Evolutionary conservation across 768 basidiomycete genomes (phyloP).

Genomic region (Tricholoma furcatifolium): DNA sequence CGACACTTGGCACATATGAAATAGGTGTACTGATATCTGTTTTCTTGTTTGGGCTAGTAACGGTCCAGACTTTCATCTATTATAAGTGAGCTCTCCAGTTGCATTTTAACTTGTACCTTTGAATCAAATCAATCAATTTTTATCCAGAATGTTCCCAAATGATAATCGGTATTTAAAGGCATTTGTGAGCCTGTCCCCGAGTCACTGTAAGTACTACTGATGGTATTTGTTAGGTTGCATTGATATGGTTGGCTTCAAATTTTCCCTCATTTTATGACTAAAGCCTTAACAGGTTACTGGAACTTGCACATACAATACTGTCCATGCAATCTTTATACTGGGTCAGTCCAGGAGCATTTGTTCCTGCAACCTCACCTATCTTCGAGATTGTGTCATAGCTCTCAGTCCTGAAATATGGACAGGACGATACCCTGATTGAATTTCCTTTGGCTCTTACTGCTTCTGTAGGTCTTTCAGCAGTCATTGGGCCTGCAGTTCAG

Average conservation of each 20-base stretch:
- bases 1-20: constrained; percentile 12
- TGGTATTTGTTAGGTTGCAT: constrained; percentile 3
- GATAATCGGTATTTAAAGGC: constrained; percentile 3
- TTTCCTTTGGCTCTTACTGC: background rate
- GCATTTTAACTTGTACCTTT: background rate
- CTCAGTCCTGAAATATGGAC: constrained; percentile 7
- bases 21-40: constrained; percentile 9
- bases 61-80: constrained; percentile 12
- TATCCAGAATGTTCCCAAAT: constrained; percentile 7
- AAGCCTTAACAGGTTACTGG: constrained; percentile 1
- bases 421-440: background rate
- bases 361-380: background rate
- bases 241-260: constrained; percentile 1
- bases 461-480: background rate
- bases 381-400: constrained; percentile 6
- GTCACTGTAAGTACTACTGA: background rate
- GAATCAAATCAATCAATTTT: background rate
- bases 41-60: constrained; percentile 13
- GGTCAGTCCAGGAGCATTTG: background rate
- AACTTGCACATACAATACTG: background rate
- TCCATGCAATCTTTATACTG: background rate
- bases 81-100: constrained; percentile 4
- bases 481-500: constrained; percentile 11
- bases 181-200: constrained; percentile 8
- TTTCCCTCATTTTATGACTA: too few relatives aligned